These are phyloP conservation scores for Bruguiera parviflora DNA, from an alignment of 345 rosid genomes.

Conservation along the genomic window DNA sequence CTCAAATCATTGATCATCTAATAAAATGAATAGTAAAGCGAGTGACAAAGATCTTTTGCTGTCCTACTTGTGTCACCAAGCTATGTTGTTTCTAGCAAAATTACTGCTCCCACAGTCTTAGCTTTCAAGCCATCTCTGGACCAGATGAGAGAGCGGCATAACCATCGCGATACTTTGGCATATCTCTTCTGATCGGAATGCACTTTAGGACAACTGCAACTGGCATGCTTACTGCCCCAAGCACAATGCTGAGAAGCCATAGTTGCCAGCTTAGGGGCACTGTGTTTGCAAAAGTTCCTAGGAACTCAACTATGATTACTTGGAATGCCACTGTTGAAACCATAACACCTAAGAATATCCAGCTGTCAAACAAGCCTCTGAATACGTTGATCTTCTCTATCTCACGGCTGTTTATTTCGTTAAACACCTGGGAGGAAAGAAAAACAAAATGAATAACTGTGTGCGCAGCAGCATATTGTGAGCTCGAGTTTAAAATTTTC, in stretches of 20 bases:
- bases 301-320: constrained; percentile 52
- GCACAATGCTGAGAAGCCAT: constrained; percentile 66
- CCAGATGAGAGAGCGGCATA: constrained; percentile 72
- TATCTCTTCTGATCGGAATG: constrained; percentile 54
- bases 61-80: no score
- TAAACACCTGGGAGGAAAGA: constrained; percentile 49
- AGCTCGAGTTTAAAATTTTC: no score
- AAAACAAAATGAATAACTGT: not conserved
- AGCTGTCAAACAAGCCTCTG: constrained; percentile 52
- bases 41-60: no score
- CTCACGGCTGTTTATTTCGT: constrained; percentile 72
- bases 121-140: constrained; percentile 52
- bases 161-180: constrained; percentile 50
- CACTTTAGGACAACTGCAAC: constrained; percentile 69
- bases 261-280: constrained; percentile 80
- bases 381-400: constrained; percentile 69
- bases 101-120: constrained; percentile 7
- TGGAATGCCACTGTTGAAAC: constrained; percentile 55
- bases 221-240: constrained; percentile 76
- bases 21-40: no score
- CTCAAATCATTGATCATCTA: no score
- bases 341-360: constrained; percentile 56
- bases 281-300: constrained; percentile 66
- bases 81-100: no score
- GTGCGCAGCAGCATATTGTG: not conserved